Conservation (phyloP, 164 flowering plant genomes). For the Cinnamomum micranthum region DNA sequence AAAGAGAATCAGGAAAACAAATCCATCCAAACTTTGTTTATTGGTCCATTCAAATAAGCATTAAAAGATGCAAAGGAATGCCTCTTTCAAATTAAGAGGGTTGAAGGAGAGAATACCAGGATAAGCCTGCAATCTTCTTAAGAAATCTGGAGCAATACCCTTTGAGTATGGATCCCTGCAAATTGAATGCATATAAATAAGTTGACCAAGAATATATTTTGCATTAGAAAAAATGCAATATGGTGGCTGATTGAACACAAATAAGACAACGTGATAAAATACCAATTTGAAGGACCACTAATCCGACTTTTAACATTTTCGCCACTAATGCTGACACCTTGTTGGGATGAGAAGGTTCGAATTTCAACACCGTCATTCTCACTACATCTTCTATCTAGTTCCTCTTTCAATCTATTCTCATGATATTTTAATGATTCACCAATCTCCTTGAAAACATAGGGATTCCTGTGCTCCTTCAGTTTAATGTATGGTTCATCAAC, state of each 20-base stretch:
- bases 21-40: no score
- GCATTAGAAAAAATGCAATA: no score
- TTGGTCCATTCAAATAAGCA: no score
- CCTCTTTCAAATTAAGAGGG: neutral
- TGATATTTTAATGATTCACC: conserved; percentile 23
- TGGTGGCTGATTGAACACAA: neutral
- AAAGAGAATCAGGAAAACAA: no score
- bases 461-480: conserved; percentile 18
- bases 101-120: conserved; percentile 34
- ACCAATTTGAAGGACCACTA: conserved; percentile 71
- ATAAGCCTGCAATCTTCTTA: conserved; percentile 51
- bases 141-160: conserved; percentile 48
- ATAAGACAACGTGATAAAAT: conserved; percentile 1
- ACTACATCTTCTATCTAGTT: conserved; percentile 26
- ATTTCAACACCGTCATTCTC: conserved; percentile 21
- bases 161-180: conserved; percentile 81
- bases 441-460: conserved; percentile 18
- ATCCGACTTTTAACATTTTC: conserved; percentile 22
- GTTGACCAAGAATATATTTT: neutral
- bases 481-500: conserved; percentile 27
- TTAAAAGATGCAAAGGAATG: no score
- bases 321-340: conserved; percentile 17
- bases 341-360: conserved; percentile 25
- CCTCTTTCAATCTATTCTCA: conserved; percentile 29
- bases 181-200: neutral